phyloP scores from a whole-genome alignment of 2,329 filamentous ascomycete species.

The Sporothrix sp. region DNA sequence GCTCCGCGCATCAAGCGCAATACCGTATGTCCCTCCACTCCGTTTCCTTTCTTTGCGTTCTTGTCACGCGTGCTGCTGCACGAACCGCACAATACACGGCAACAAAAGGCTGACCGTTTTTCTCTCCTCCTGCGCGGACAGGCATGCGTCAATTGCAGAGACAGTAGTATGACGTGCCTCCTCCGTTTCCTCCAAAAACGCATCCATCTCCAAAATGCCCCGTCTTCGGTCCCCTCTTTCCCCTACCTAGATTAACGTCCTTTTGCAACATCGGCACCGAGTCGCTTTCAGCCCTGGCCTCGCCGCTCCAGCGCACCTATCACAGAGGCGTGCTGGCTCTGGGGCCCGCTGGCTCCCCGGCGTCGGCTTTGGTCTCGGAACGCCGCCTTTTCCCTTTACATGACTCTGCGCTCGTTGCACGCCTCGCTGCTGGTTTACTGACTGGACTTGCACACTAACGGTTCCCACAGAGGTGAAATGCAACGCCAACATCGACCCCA shows the following conservation, averaged over 20 bases:
- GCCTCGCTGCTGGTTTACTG: background rate
- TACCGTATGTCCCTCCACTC: conserved; percentile 18
- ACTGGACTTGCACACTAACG: too few relatives aligned
- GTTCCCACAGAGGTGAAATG: conserved; percentile 18
- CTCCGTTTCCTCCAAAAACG: background rate
- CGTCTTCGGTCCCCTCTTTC: background rate
- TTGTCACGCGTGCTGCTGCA: background rate
- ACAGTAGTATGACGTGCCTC: conserved; percentile 18
- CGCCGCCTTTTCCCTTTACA: background rate
- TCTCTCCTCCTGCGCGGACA: conserved; percentile 1
- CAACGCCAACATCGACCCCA: conserved; percentile 16
- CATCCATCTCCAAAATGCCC: background rate
- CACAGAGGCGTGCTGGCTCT: background rate
- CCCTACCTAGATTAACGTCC: background rate
- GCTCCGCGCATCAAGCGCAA: conserved; percentile 20
- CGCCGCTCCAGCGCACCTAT: background rate
- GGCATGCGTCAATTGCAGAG: conserved; percentile 21
- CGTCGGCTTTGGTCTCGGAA: conserved; percentile 2
- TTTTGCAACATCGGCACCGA: conserved; percentile 15
- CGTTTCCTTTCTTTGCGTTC: background rate
- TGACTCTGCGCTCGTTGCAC: background rate
- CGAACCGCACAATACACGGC: background rate
- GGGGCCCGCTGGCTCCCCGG: background rate
- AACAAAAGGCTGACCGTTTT: conserved; percentile 6
- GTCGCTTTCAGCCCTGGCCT: conserved; percentile 8